These are phyloP conservation scores for Athelia sp. DNA, from an alignment of 1,284 basidiomycete genomes.

Conservation along the genomic window DNA sequence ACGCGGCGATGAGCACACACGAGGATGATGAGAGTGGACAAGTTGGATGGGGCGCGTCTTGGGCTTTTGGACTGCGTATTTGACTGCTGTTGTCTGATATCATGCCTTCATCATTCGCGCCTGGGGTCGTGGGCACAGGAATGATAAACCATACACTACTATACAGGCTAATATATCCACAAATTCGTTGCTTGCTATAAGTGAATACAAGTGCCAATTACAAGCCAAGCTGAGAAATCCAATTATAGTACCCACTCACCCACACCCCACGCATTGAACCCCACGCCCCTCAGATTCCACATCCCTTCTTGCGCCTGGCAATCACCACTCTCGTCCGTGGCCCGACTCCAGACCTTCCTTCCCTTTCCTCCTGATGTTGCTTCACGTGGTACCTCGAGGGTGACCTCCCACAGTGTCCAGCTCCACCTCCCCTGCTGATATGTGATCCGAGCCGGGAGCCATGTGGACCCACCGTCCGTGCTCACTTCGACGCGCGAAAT, in stretches of 20 bases:
- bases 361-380: slow-evolving; percentile 19
- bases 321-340: slow-evolving; percentile 36
- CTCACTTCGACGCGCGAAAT: slow-evolving; percentile 48
- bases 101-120: too few species aligned
- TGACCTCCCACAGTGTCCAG: slow-evolving; percentile 63
- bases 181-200: too few species aligned
- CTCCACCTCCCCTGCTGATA: slow-evolving; percentile 66
- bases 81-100: too few species aligned
- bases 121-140: too few species aligned
- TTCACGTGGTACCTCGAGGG: slow-evolving; percentile 23
- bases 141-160: too few species aligned
- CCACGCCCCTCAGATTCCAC: slow-evolving; percentile 61
- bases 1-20: slow-evolving; percentile 12
- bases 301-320: slow-evolving; percentile 39
- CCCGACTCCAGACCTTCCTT: slow-evolving; percentile 37
- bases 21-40: too few species aligned
- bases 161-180: too few species aligned
- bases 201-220: too few species aligned
- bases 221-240: too few species aligned
- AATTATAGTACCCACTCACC: neutral
- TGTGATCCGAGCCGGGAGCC: slow-evolving; percentile 46
- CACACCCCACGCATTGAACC: slow-evolving; percentile 45
- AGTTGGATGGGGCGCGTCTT: too few species aligned
- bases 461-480: slow-evolving; percentile 44
- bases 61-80: too few species aligned